phyloP scores from a whole-genome alignment of 176 grass and related monocot genomes.

The Neostapfia colusana region DNA sequence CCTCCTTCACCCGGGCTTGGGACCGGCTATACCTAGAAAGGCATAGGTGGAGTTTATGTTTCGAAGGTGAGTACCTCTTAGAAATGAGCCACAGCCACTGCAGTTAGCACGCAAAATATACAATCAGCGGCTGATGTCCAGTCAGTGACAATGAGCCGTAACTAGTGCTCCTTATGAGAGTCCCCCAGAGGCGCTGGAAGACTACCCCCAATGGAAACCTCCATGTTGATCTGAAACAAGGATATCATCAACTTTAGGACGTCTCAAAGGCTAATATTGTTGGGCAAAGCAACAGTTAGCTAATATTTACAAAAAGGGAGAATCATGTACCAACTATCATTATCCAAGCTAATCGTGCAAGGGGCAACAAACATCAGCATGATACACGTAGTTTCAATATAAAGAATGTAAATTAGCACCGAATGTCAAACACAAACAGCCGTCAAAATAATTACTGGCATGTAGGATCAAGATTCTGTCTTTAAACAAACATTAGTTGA shows the following conservation, averaged over 20 bases:
- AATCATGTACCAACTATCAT: neutral
- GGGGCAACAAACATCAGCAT: neutral
- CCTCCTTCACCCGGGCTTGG: too few species aligned
- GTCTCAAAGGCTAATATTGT: neutral
- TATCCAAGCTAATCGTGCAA: slow-evolving; percentile 11
- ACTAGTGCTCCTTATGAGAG: slow-evolving; percentile 12
- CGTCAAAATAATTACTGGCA: neutral
- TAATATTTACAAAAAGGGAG: neutral
- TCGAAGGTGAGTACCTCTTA: neutral
- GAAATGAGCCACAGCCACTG: slow-evolving; percentile 3
- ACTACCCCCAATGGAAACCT: slow-evolving; percentile 10
- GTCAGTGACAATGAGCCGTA: slow-evolving; percentile 7
- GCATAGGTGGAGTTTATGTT: too few species aligned
- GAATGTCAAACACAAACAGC: neutral
- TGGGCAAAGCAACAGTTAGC: neutral
- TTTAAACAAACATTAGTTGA: slow-evolving; percentile 5
- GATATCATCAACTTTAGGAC: slow-evolving; percentile 5
- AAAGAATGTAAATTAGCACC: neutral
- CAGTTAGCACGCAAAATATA: slow-evolving; percentile 34
- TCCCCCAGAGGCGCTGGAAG: neutral
- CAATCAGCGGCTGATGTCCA: neutral
- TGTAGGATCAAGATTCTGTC: neutral
- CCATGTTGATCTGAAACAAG: slow-evolving; percentile 41
- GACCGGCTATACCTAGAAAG: too few species aligned
- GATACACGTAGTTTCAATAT: neutral